phyloP scores from a whole-genome alignment of 2,329 filamentous ascomycete genomes.

The Claviceps sp. region DNA sequence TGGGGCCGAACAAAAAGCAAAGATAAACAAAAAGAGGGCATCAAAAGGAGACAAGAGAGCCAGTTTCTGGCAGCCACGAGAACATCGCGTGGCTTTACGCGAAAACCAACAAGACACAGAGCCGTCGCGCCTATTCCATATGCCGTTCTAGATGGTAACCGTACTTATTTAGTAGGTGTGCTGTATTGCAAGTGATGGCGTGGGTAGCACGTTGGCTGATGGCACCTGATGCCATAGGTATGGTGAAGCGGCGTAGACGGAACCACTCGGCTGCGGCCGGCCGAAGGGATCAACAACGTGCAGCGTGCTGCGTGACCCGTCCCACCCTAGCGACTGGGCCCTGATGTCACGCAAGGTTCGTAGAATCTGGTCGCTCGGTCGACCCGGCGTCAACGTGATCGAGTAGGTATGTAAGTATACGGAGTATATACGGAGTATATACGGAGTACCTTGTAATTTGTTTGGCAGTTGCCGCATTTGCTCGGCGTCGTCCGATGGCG shows the following conservation, averaged over 20 bases:
- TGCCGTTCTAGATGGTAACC: too few relatives aligned
- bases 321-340: background rate
- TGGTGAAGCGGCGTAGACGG: background rate
- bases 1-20: background rate
- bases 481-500: background rate
- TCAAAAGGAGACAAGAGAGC: background rate
- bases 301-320: background rate
- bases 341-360: background rate
- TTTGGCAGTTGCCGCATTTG: background rate
- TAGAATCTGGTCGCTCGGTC: too few relatives aligned
- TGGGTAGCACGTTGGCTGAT: background rate
- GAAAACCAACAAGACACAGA: too few relatives aligned
- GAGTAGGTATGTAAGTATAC: too few relatives aligned
- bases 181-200: too few relatives aligned
- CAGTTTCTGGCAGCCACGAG: too few relatives aligned
- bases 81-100: too few relatives aligned
- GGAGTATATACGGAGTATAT: too few relatives aligned
- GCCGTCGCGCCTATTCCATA: too few relatives aligned
- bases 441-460: too few relatives aligned
- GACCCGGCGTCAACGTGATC: too few relatives aligned
- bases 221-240: background rate
- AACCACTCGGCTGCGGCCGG: background rate
- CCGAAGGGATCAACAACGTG: background rate
- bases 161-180: too few relatives aligned
- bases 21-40: background rate